Evolutionary conservation across 1,284 basidiomycete genomes (phyloP).

Genomic region (Stereum hirsutum): DNA sequence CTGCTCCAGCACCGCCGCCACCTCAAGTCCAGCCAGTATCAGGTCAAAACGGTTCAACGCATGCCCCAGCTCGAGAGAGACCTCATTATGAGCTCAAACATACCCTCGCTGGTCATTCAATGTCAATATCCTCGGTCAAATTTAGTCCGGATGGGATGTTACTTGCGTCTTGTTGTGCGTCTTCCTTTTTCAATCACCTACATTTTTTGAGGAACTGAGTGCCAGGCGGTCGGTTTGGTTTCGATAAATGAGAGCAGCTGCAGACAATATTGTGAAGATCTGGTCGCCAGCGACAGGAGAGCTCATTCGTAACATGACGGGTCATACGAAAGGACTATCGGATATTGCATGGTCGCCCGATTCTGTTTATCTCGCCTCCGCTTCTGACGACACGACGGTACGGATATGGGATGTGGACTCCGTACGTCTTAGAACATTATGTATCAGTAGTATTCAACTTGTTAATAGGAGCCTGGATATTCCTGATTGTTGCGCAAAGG

Average conservation of each 20-base stretch:
- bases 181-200: not conserved
- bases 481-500: conserved; percentile 31
- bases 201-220: not conserved
- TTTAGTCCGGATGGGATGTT: conserved; percentile 77
- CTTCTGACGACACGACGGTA: conserved; percentile 83
- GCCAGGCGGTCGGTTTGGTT: no score
- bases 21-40: conserved; percentile 16
- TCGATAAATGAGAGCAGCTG: no score
- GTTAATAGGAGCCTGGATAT: not conserved
- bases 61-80: conserved; percentile 38
- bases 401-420: conserved; percentile 81
- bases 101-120: conserved; percentile 61
- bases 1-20: conserved; percentile 23
- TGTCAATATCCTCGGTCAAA: conserved; percentile 74
- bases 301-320: conserved; percentile 61
- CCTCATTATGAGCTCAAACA: conserved; percentile 66
- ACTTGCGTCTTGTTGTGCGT: conserved; percentile 71
- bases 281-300: conserved; percentile 76
- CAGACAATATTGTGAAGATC: conserved; percentile 69
- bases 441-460: no score
- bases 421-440: conserved; percentile 32
- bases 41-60: no score
- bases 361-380: conserved; percentile 75
- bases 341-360: conserved; percentile 86
- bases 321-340: conserved; percentile 78